phyloP scores from a whole-genome alignment of 176 grass and related monocot species.

The Dactylis glomerata region DNA sequence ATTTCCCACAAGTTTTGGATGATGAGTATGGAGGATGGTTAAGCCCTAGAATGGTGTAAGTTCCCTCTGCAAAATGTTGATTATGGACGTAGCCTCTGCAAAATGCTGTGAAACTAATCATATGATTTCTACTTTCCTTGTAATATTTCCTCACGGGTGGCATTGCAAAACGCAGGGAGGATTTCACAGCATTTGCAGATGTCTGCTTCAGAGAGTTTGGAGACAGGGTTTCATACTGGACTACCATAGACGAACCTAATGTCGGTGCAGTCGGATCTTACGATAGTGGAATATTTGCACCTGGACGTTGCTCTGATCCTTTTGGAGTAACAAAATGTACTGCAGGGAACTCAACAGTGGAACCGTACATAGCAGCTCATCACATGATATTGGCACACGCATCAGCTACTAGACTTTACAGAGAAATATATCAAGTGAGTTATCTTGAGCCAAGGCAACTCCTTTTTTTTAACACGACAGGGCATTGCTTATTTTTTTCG shows the following conservation, averaged over 20 bases:
- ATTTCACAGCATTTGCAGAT: constrained; percentile 51
- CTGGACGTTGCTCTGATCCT: constrained; percentile 47
- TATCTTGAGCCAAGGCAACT: neutral
- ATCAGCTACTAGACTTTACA: constrained; percentile 39
- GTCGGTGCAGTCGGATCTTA: constrained; percentile 1
- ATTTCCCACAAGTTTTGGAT: constrained; percentile 61
- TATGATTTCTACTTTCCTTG: neutral
- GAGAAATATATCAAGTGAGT: constrained; percentile 49
- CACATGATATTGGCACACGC: constrained; percentile 51
- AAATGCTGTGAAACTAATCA: no score
- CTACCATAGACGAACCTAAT: constrained; percentile 26
- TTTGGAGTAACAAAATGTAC: constrained; percentile 50
- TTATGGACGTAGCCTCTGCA: no score
- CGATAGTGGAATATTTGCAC: constrained; percentile 33
- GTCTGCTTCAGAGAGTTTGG: constrained; percentile 54
- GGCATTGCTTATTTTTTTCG: neutral
- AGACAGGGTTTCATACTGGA: constrained; percentile 46
- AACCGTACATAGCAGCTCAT: constrained; percentile 57
- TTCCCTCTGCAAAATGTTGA: neutral
- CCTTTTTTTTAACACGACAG: neutral
- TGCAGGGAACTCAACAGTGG: constrained; percentile 46
- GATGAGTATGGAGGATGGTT: constrained; percentile 58
- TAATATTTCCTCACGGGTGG: neutral
- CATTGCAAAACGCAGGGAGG: constrained; percentile 30
- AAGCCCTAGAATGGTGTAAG: constrained; percentile 55